Base-by-base conservation (phyloP, 2,329 filamentous ascomycete species). In the Fusarium sp. region DNA sequence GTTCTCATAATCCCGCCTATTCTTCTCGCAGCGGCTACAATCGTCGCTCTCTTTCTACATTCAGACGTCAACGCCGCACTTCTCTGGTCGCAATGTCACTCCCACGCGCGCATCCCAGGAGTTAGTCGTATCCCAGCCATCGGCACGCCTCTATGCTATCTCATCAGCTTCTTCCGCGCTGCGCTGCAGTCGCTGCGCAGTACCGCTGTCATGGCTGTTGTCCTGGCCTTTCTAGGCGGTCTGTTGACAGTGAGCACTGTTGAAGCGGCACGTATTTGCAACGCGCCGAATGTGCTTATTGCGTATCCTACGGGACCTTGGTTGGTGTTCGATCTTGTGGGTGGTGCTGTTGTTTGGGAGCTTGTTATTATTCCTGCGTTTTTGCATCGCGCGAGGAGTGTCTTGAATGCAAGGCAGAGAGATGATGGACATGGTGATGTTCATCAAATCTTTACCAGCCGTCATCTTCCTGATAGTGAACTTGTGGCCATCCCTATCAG, bases 401-500 rank as follows among this genome's bases (percentile, higher is more conserved):
- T 84, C 30, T 73, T 81, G 15, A 58, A 70, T 6, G 58, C 56
- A 18, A 61, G 63, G 72, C 58, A 55, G 60, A 61, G 27, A 15
- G 59, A 44, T 5, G 69, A 65, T 9, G 64, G 60, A 6, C 52
- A 71, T 20, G 70, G 56, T 16, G 71, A 74, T 13, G 67, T 56
- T 10, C 69, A 65, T 1, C 62, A 73, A 32, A 68, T 69, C 3
- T 56, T 43, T 48, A 75, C 6, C 57, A 75, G 48, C 13, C 80
- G 84, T 11, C 80, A 83, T 62, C 76, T 87, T 15, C 78, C 79
- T 9, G 78, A 77, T 24, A 79, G 86, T 4, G 89, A 91, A 76
- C 85, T 86, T 62, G 82, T 89, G 60, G 88, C 88, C 27, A 86
- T 88, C 22, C 85, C 86, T 10, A 69, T 82, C 27, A 83, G 82